Base-by-base conservation (phyloP, 345 rosid genomes). In the Boechera divaricarpa region DNA sequence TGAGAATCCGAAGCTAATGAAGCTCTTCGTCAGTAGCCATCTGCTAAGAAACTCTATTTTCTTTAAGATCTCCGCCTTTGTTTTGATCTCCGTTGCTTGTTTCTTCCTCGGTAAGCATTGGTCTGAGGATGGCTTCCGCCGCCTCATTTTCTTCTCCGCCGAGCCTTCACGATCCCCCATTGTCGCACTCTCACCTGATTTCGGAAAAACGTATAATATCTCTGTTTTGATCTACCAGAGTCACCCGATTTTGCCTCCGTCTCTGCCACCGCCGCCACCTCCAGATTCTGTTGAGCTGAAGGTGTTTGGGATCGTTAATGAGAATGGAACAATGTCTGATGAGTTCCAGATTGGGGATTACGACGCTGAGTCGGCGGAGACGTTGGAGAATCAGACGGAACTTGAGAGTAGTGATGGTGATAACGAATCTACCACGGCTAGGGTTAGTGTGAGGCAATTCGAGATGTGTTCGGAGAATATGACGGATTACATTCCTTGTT, bases 41-140 rank as follows among this genome's bases (percentile, higher is more conserved):
- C 69, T 85, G 49, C 53, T 92, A 71, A 83, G 81, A 70, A 79
- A 71, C 38, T 82, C 82, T 26, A 48, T 55, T n/a, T 58, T 75
- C 31, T 16, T 90, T 61, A 87, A 84, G 76, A 49, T 88, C 85
- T 60, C 83, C 24, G 86, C 86, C 42, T 82, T 89, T 55, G 3
- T 82, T 56, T 80, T 86, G 62, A 61, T 95, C 80, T 77, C 97
- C 60, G 63, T 85, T 62, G 77, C 86, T 44, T 95, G 87, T 84
- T 95, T 95, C 83, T 91, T 87, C 90, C 49, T 91, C 58, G 99
- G 98, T 56, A 90, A 87, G 77, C 90, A 89, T 82, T 95, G 91
- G 93, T 89, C 96, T 62, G 86, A 81, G 32, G 52, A 76, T 80
- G 89, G 83, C 47, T 77, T 80, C 74, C 90, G 81, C 35, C 94